Conservation (phyloP, 2,329 filamentous ascomycete species). For the Didymellaceae sp. region DNA sequence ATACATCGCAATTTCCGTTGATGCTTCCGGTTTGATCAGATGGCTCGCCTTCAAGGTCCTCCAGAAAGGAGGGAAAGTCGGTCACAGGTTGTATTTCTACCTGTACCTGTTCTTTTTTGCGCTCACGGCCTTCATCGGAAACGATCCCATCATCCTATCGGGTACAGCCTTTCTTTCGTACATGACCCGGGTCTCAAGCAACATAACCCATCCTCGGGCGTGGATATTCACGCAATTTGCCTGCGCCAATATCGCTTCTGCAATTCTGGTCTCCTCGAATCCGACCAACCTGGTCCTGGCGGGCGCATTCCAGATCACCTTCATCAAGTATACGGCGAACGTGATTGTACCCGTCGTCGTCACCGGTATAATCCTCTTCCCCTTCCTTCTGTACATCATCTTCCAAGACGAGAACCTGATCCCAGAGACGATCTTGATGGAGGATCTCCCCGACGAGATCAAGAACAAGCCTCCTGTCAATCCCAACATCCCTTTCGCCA, state of each 20-base stretch:
- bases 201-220: conserved; percentile 72
- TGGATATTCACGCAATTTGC: conserved; percentile 78
- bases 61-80: conserved; percentile 70
- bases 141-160: conserved; percentile 76
- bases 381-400: conserved; percentile 72
- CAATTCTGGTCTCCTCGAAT: conserved; percentile 78
- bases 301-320: conserved; percentile 74
- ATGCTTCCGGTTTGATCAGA: conserved; percentile 75
- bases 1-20: conserved; percentile 79
- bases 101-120: conserved; percentile 75
- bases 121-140: conserved; percentile 72
- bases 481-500: conserved; percentile 72
- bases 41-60: conserved; percentile 74
- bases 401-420: conserved; percentile 70
- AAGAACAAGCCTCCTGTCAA: conserved; percentile 67
- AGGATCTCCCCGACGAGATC: conserved; percentile 67
- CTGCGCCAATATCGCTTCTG: conserved; percentile 74
- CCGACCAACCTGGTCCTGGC: conserved; percentile 78
- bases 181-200: conserved; percentile 76
- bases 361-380: conserved; percentile 73
- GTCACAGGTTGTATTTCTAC: conserved; percentile 73
- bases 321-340: conserved; percentile 77
- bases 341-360: conserved; percentile 75
- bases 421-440: conserved; percentile 70
- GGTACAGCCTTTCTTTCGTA: conserved; percentile 78